Base-by-base conservation (phyloP, 2,329 filamentous ascomycete genomes). In the Graphilbum fragrans region DNA sequence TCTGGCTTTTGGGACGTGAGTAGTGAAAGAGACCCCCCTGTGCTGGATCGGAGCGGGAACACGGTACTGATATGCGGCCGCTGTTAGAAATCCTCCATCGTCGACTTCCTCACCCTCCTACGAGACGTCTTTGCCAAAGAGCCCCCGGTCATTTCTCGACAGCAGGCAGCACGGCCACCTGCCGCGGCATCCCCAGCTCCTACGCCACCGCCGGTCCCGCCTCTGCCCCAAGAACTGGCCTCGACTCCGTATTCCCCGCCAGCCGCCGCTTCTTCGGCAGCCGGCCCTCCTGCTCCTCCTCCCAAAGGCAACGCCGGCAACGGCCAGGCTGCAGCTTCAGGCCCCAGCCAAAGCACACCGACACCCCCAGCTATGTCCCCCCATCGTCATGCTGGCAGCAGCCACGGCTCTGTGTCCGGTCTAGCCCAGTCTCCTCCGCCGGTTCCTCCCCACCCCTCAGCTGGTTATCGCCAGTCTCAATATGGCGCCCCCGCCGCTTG, bases 51-150 rank as follows among this genome's bases (percentile, higher is more conserved):
- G n/a, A n/a, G n/a, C n/a, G n/a, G n/a, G n/a, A n/a, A n/a, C n/a
- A n/a, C n/a, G n/a, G n/a, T n/a, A n/a, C n/a, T n/a, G n/a, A n/a
- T n/a, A n/a, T n/a, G n/a, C n/a, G n/a, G n/a, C n/a, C n/a, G n/a
- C n/a, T n/a, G n/a, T n/a, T 38, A 80, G 86, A 90, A 86, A 67
- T 93, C 86, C 1, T 88, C 79, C 25, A 66, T 95, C 3, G 65
- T 82, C 34, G 87, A 94, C 55, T 86, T 96, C 43, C 63, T 96
- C 3, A 77, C 76, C 16, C 82, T 94, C 22, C 63, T 98, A 4
- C 75, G 82, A 50, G 86, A 92, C 41, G 70, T 96, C 19, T 98
- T 98, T 56, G 82, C 87, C 31, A 94, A 93, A 61, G 92, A 98
- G 54, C 92, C 92, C 9, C 92, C 92, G 0, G 85, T 96, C 4